Base-by-base conservation (phyloP, 352 stramenopile genomes). In the Vaucheria bursata region DNA sequence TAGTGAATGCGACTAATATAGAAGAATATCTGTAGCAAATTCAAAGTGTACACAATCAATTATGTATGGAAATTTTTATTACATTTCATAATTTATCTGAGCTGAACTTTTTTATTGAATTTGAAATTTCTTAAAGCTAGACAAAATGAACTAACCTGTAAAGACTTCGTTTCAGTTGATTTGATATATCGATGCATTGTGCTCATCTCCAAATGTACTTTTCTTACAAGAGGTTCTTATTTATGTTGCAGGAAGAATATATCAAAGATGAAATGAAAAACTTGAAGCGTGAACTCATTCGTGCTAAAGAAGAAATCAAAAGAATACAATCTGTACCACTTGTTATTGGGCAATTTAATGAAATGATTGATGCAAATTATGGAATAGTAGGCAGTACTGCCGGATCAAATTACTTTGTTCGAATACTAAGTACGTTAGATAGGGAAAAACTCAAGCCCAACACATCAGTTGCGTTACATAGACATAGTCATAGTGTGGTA, bases 261-360 rank as follows among this genome's bases (percentile, higher is more conserved):
- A 95, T 99, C 84, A 99, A 99, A 88, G 96, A 99, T 83, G 97
- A 99, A 81, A 99, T 99, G 93, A 97, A 97, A 78, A 98, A 99
- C 85, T 88, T 99, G 8, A 98, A 99, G 88, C 88, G 95, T 25
- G 96, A 99, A 85, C 88, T 99, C 34, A 96, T 99, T 78, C 93
- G 96, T 36, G 96, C 96, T 38, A 98, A 99, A 86, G 96, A 99
- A 75, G 93, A 98, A 75, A 96, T 99, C 68, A 98, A 97, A 79
- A 91, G 96, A 65, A 99, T 99, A 84, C 95, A 99, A 89, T 97
- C 91, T n/a, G 97, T 99, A 53, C 96, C 96, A 40, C 88, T 99
- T 1, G 96, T 98, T 3, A 99, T 99, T 78, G 97, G 96, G n/a
- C 96, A 99, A 88, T 99, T 99, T 83, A 95, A 99, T 65, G 96